A percentile compares a stretch with the other conserved stretches of the same genome.
Conservation (phyloP, 2,329 filamentous ascomycete species). For the Coniochaeta sp. region DNA sequence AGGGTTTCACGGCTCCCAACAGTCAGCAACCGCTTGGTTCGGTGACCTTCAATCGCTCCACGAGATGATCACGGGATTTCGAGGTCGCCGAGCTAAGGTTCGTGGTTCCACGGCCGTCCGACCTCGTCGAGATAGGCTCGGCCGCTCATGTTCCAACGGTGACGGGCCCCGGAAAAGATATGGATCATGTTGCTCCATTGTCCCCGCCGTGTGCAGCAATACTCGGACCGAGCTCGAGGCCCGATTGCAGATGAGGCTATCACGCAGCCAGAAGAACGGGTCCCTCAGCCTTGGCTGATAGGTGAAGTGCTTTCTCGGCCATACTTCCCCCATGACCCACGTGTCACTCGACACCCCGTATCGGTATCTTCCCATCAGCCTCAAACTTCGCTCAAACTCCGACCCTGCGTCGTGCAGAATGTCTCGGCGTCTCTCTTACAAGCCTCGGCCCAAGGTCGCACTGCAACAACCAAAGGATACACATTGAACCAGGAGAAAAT, state of each 20-base stretch:
- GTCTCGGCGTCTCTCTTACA: not conserved
- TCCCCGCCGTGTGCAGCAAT: not conserved
- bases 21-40: not conserved
- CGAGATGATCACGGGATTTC: not conserved
- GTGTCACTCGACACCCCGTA: not conserved
- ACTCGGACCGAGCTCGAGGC: conserved; percentile 1
- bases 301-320: not conserved
- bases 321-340: not conserved
- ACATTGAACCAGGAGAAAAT: not conserved
- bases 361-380: not conserved
- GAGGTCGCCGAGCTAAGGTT: not conserved
- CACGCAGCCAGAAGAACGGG: not conserved
- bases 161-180: not conserved
- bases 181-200: not conserved
- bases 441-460: not conserved
- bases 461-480: not conserved
- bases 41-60: no score
- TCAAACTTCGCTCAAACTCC: not conserved
- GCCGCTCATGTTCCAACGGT: not conserved
- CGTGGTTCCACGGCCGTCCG: not conserved
- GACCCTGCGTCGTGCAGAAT: not conserved
- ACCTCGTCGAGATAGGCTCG: not conserved
- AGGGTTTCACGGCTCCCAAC: not conserved
- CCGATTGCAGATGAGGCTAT: not conserved
- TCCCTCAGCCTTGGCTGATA: not conserved